These are phyloP conservation scores for Elaphomyces granulatus DNA, from an alignment of 495 filamentous ascomycete species.

Conservation along the genomic window DNA sequence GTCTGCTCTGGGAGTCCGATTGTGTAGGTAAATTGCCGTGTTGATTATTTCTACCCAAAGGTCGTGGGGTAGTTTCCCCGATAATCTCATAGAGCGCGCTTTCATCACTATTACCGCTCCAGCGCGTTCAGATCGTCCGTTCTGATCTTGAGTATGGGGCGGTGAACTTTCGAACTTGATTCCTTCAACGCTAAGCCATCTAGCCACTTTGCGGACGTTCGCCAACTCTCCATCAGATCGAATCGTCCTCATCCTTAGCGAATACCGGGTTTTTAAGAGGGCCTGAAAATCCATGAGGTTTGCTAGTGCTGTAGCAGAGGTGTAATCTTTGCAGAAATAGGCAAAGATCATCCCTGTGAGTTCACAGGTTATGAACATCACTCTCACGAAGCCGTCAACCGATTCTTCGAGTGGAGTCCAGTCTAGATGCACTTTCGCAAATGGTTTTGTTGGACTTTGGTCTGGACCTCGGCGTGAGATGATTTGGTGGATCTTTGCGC, in stretches of 20 bases:
- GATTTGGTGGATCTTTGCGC: background rate
- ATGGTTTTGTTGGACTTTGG: background rate
- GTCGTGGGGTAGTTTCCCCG: background rate
- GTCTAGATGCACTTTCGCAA: background rate
- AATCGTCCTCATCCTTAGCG: background rate
- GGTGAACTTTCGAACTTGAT: background rate
- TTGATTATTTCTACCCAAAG: conserved; percentile 2
- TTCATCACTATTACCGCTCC: conserved; percentile 1
- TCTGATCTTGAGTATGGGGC: conserved; percentile 1
- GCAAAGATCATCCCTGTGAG: background rate
- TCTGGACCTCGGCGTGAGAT: background rate
- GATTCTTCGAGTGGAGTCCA: background rate
- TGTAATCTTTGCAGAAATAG: background rate
- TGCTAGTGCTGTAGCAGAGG: background rate
- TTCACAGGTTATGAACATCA: background rate
- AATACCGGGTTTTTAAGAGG: background rate
- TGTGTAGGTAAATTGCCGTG: conserved; percentile 2
- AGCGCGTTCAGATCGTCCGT: background rate
- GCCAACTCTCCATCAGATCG: background rate
- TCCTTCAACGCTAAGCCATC: background rate
- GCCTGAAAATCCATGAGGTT: background rate
- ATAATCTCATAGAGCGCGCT: background rate
- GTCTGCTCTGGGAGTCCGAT: background rate
- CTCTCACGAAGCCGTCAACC: background rate
- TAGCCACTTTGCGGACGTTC: background rate